phyloP scores from a whole-genome alignment of 1,139 yeast genomes.

The Sugiyamaella novakii region DNA sequence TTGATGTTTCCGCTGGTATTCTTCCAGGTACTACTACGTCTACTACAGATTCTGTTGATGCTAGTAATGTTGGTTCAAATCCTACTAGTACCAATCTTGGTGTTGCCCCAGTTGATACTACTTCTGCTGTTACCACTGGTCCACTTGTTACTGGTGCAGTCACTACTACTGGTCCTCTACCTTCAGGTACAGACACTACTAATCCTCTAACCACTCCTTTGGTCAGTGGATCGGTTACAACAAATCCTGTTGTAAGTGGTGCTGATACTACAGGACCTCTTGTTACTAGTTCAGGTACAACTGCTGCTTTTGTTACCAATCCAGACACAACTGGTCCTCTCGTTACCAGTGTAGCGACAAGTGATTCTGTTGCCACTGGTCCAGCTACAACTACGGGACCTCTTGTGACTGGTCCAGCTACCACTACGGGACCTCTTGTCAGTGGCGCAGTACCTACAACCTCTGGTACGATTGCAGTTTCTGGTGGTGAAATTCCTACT shows the following conservation, averaged over 20 bases:
- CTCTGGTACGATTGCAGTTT: not conserved
- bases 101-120: not conserved
- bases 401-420: not conserved
- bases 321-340: conserved; percentile 18
- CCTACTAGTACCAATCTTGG: conserved; percentile 18
- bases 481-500: conserved; percentile 6
- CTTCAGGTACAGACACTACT: not conserved
- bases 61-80: conserved; percentile 20
- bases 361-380: conserved; percentile 3
- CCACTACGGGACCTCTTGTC: not conserved
- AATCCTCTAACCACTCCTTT: not conserved
- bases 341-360: conserved; percentile 1
- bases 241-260: conserved; percentile 10
- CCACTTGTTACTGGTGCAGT: not conserved
- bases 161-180: conserved; percentile 15
- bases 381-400: conserved; percentile 4
- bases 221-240: conserved; percentile 14
- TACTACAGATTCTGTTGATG: conserved; percentile 13
- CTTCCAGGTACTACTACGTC: conserved; percentile 6
- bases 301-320: conserved; percentile 18
- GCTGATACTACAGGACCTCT: conserved; percentile 9
- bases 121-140: conserved; percentile 4
- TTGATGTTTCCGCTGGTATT: not conserved
- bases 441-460: no score
- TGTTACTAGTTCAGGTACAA: conserved; percentile 14